Conservation (phyloP, 441 rosid genomes). For the Adansonia madagascariensis region DNA sequence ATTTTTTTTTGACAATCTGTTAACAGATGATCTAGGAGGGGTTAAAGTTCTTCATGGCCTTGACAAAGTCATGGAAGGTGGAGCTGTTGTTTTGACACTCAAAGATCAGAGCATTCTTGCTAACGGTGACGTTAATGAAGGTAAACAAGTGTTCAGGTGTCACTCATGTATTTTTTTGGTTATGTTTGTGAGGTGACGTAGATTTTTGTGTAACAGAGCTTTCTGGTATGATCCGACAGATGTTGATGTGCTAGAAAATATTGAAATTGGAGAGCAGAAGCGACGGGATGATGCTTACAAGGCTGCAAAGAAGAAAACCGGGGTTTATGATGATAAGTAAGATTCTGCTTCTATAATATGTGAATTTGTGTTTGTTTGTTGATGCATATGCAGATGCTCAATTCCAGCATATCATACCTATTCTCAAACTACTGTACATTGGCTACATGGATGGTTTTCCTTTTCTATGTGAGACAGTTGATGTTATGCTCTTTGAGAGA, state of each 20-base stretch:
- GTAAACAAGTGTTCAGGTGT: slow-evolving; percentile 42
- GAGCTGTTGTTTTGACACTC: slow-evolving; percentile 95
- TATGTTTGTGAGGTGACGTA: slow-evolving; percentile 17
- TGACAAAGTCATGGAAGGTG: slow-evolving; percentile 93
- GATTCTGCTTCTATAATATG: slow-evolving; percentile 10
- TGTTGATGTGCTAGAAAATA: slow-evolving; percentile 94
- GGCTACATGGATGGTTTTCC: neutral
- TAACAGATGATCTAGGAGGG: slow-evolving; percentile 78
- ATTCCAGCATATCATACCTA: neutral
- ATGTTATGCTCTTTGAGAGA: neutral
- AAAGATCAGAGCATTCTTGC: slow-evolving; percentile 93
- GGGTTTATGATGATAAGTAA: slow-evolving; percentile 84
- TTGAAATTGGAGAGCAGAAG: slow-evolving; percentile 97
- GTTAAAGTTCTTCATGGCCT: slow-evolving; percentile 90
- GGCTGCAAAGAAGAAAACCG: slow-evolving; percentile 86
- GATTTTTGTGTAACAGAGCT: slow-evolving; percentile 42
- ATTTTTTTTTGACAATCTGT: slow-evolving; percentile 28
- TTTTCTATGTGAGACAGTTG: neutral
- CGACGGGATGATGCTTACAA: slow-evolving; percentile 86
- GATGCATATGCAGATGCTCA: neutral
- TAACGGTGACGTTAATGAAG: slow-evolving; percentile 81
- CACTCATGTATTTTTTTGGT: slow-evolving; percentile 20
- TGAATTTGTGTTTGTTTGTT: neutral
- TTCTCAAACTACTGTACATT: neutral
- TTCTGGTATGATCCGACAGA: slow-evolving; percentile 58